Percentiles rank a stretch among this genome's conserved stretches.
These are phyloP conservation scores for Phytophthora litchii DNA, from an alignment of 352 stramenopile species.

Conservation along the genomic window DNA sequence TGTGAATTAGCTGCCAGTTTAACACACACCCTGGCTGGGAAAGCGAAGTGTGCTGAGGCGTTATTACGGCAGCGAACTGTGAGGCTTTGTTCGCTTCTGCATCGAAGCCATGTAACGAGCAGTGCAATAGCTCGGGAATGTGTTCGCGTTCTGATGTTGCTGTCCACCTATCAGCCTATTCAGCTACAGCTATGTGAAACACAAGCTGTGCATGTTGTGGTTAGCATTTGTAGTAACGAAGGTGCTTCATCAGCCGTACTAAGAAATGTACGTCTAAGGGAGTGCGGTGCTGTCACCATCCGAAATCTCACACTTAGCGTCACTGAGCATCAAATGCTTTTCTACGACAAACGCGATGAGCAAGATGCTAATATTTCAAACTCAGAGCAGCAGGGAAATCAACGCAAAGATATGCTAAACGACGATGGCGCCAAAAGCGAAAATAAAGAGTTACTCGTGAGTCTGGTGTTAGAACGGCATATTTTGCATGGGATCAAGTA, in stretches of 20 bases:
- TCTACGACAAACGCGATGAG: conserved; percentile 43
- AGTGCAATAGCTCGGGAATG: conserved; percentile 50
- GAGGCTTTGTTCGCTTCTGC: conserved; percentile 58
- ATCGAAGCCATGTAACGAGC: conserved; percentile 45
- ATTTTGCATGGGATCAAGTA: conserved; percentile 63
- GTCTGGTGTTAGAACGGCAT: conserved; percentile 55
- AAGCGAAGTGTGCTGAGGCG: conserved; percentile 48
- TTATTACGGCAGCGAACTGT: conserved; percentile 59
- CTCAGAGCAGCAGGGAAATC: conserved; percentile 10
- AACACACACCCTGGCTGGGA: conserved; percentile 56
- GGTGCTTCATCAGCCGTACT: background rate
- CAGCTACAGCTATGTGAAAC: conserved; percentile 59
- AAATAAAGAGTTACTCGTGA: conserved; percentile 19
- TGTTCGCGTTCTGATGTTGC: conserved; percentile 51
- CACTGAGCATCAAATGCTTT: conserved; percentile 51
- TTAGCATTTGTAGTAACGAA: conserved; percentile 50
- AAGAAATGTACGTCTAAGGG: conserved; percentile 45
- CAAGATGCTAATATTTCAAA: conserved; percentile 5
- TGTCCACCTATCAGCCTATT: conserved; percentile 78
- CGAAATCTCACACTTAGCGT: conserved; percentile 75
- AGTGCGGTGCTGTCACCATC: conserved; percentile 62
- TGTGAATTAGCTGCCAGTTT: conserved; percentile 50
- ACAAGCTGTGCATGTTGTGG: conserved; percentile 63
- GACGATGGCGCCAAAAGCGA: conserved; percentile 12
- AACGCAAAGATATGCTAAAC: conserved; percentile 10